phyloP scores from a whole-genome alignment of 352 stramenopile genomes.

The Phytophthora megakarya region DNA sequence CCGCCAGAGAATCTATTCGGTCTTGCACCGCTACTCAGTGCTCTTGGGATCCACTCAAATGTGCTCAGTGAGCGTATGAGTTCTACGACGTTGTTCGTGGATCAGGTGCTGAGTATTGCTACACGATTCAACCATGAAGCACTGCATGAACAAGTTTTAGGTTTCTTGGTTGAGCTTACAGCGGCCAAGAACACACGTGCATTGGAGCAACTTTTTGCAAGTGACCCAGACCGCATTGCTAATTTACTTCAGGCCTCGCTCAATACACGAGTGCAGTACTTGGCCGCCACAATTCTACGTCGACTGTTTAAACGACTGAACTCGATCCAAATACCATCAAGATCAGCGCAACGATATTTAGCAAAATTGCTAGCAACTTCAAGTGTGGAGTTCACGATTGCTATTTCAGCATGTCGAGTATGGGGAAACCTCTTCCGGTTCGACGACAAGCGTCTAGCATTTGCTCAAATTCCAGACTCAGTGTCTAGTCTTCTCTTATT shows the following conservation, averaged over 20 bases:
- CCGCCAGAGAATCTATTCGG: slow-evolving; percentile 46
- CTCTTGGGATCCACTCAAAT: slow-evolving; percentile 40
- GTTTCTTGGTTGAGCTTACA: slow-evolving; percentile 57
- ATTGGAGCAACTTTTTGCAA: slow-evolving; percentile 45
- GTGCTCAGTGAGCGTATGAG: slow-evolving; percentile 45
- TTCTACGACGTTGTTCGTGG: slow-evolving; percentile 34
- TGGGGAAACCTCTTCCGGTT: slow-evolving; percentile 70
- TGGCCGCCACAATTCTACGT: slow-evolving; percentile 45
- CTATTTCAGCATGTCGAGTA: slow-evolving; percentile 50
- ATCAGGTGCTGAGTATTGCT: slow-evolving; percentile 39
- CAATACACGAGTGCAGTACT: slow-evolving; percentile 33
- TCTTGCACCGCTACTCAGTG: slow-evolving; percentile 45
- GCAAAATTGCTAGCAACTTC: slow-evolving; percentile 38
- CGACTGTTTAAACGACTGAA: slow-evolving; percentile 70
- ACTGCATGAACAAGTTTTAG: slow-evolving; percentile 53
- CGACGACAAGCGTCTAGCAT: slow-evolving; percentile 57
- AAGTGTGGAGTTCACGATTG: slow-evolving; percentile 32
- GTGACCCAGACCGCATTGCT: slow-evolving; percentile 56
- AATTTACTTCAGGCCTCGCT: slow-evolving; percentile 57
- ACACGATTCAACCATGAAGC: slow-evolving; percentile 41
- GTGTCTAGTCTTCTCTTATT: slow-evolving; percentile 50
- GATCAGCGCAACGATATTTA: slow-evolving; percentile 50
- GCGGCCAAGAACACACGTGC: slow-evolving; percentile 51
- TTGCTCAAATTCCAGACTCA: slow-evolving; percentile 44
- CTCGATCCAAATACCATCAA: slow-evolving; percentile 38